Percentiles rank a stretch among this genome's conserved stretches.
Conservation (phyloP, 2,329 filamentous ascomycete species). For the Dothistroma pini region DNA sequence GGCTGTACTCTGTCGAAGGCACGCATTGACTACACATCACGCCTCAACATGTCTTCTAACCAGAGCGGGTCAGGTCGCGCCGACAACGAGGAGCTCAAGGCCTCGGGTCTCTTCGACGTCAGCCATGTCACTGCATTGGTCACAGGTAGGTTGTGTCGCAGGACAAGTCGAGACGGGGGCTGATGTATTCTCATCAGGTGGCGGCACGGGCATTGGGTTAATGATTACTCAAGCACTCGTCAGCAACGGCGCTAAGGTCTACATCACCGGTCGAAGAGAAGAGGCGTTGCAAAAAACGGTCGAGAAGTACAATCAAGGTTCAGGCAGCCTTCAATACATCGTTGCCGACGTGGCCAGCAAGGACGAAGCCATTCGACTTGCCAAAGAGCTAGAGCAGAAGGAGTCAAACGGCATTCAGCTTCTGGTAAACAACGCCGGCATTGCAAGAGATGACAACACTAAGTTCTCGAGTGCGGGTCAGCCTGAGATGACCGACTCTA, state of each 20-base stretch:
- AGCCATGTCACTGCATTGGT: slow-evolving; percentile 45
- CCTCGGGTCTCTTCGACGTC: slow-evolving; percentile 45
- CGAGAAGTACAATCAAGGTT: slow-evolving; percentile 45
- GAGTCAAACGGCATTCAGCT: slow-evolving; percentile 53
- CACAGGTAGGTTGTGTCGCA: slow-evolving; percentile 30
- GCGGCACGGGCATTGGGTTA: slow-evolving; percentile 42
- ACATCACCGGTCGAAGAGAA: slow-evolving; percentile 46
- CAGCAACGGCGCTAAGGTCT: slow-evolving; percentile 42
- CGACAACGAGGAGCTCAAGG: slow-evolving; percentile 39
- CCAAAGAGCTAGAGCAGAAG: slow-evolving; percentile 41
- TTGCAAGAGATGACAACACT: slow-evolving; percentile 52
- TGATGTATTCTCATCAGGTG: slow-evolving; percentile 26
- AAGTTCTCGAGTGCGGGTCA: slow-evolving; percentile 47
- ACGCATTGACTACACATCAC: neutral
- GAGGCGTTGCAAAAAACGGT: slow-evolving; percentile 45
- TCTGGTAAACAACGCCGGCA: slow-evolving; percentile 53
- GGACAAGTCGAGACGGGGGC: neutral
- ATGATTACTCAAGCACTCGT: slow-evolving; percentile 38
- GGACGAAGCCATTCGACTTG: slow-evolving; percentile 44
- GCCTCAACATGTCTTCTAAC: neutral
- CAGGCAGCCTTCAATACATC: slow-evolving; percentile 41
- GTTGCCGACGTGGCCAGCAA: slow-evolving; percentile 51
- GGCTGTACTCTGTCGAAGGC: neutral
- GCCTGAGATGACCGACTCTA: slow-evolving; percentile 46
- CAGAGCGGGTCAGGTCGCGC: slow-evolving; percentile 4